Conservation (phyloP, 352 stramenopile species). For the Phytophthora pinifolia region DNA sequence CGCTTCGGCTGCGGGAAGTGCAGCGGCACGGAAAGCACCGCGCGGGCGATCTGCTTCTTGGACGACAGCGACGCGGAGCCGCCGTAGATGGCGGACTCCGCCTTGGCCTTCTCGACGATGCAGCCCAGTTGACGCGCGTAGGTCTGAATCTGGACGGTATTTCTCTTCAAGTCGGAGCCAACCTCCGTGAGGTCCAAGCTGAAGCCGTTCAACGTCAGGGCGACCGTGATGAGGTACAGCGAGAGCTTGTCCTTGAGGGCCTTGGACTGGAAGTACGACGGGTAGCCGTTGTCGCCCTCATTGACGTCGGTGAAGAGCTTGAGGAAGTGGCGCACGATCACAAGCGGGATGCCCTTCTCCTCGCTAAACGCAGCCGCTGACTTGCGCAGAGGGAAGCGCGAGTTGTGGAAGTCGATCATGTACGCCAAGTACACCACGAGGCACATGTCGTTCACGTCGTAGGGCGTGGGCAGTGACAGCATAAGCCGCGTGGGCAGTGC, state of each 20-base stretch:
- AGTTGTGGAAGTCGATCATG: constrained; percentile 64
- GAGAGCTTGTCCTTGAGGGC: constrained; percentile 81
- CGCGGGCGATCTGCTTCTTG: constrained; percentile 72
- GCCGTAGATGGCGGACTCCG: constrained; percentile 58
- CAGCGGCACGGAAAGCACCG: constrained; percentile 74
- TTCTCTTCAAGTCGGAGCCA: constrained; percentile 67
- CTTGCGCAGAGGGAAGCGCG: constrained; percentile 65
- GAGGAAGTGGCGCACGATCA: constrained; percentile 69
- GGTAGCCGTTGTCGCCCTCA: constrained; percentile 52
- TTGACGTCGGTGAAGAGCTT: constrained; percentile 71
- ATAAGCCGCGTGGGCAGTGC: constrained; percentile 64
- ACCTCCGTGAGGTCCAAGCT: constrained; percentile 76
- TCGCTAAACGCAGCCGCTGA: constrained; percentile 69
- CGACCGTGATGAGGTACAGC: constrained; percentile 73
- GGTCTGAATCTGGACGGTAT: constrained; percentile 42
- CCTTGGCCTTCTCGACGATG: constrained; percentile 67
- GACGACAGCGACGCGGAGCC: constrained; percentile 42
- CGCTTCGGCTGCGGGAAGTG: constrained; percentile 76
- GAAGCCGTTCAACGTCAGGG: constrained; percentile 74
- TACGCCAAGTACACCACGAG: constrained; percentile 78
- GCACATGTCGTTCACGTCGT: constrained; percentile 68
- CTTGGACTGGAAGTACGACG: constrained; percentile 76
- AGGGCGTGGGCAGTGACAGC: constrained; percentile 63
- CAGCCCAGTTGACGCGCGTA: constrained; percentile 81
- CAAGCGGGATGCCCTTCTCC: constrained; percentile 71